Base-by-base conservation (phyloP, 1,284 basidiomycete genomes). In the Ganoderma sinense region DNA sequence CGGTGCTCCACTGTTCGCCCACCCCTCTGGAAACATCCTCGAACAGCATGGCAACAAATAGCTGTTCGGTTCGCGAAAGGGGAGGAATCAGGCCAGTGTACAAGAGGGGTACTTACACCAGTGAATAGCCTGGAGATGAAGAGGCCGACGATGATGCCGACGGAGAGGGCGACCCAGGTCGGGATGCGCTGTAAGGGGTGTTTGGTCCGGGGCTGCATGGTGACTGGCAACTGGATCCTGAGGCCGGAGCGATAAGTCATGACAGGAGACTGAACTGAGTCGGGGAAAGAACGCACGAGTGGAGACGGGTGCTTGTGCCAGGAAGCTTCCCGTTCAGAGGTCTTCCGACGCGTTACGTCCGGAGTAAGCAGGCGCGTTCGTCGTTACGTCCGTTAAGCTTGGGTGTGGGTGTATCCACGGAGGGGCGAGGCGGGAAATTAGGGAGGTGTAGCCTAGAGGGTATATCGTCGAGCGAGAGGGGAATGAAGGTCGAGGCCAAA, bases 141-240 rank as follows among this genome's bases (percentile, higher is more conserved):
- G 59, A 93, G 81, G n/a, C 93, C 93, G 58, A 91, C 80, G 58
- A 91, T 75, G 29, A 94, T 80, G 62, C 93, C 93, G 70, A 94
- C 78, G 60, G 86, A 79, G 55, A 94, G 78, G 6, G 89, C 89
- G 39, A 89, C 73, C 78, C 78, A 80, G 73, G 79, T 79, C n/a
- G 79, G 79, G 40, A 80, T 71, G 33, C 77, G 73, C 55, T 73
- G 70, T 33, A 80, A 70, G n/a, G 77, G 77, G 64, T 79, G 79
- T 43, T 71, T 74, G 60, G 71, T 74, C 69, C 73, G 75, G 20
- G 80, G 78, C 66, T 82, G 79, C 81, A 82, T 82, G 11, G 53
- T 67, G 53, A 51, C 51, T 36, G 62, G 65, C 39, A 70, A 36
- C 18, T 65, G 55, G 10, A 71, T 70, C 62, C 66, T 72, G 66